Base-by-base conservation (phyloP, 768 basidiomycete genomes). In the Panellus pusillus region DNA sequence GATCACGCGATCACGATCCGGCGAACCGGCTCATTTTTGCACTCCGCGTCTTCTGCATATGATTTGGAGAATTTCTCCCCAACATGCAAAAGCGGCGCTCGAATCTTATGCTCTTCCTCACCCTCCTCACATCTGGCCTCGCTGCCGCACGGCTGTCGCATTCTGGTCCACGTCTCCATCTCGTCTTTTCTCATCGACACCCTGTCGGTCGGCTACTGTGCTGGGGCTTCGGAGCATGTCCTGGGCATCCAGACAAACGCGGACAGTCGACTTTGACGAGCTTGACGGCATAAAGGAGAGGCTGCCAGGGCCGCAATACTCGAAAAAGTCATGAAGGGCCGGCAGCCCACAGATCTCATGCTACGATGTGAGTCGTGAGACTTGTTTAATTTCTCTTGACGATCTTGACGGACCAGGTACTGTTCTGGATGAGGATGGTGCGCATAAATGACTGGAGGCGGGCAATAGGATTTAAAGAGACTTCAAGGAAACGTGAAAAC, bases 331-430 rank as follows among this genome's bases (percentile, higher is more conserved):
- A 86, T 92, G 81, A 91, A 91, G 67, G 87, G 89, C 51, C 82
- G 91, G 47, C 88, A 93, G 63, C 90, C 92, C 19, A 83, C 91
- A 31, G 93, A 96, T 63, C 83, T 95, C 57, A 90, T 91, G 83
- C 75, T 97, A 55, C 84, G 93, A 63, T 96, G 94, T 94, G 67
- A 75, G 91, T 81, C 48, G 39, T 47, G 58, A 50, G 49, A 36
- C 32, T 57, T 46, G 44, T 44, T 27, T 36, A 35, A 40, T 49
- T 39, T 54, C 50, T 46, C 41, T 50, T 13, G 41, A 47, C 46
- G 62, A 42, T 63, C 42, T 47, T 44, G 35, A 50, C 58, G 51
- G 51, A 52, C 54, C 67, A 93, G 93, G 93, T 68, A 96, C 93
- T 38, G 75, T 95, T 20, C 75, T 97, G 59, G 94, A 97, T 70